These are phyloP conservation scores for Citrus australasica DNA, from an alignment of 345 rosid genomes.

Conservation along the genomic window DNA sequence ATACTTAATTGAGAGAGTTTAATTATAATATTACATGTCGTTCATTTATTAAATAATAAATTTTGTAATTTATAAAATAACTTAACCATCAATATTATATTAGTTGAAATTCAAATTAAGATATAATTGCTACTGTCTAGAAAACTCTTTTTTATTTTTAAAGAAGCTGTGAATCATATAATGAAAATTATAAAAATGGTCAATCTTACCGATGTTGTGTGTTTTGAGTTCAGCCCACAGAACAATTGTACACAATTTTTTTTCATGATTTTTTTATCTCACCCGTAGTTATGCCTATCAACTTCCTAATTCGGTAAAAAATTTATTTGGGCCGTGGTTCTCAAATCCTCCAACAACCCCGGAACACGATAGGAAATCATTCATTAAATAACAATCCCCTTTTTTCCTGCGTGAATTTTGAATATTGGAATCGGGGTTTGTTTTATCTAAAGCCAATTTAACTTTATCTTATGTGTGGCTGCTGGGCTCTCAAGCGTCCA, in stretches of 20 bases:
- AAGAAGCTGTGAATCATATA: too few species aligned
- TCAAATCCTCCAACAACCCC: neutral
- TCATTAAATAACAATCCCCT: neutral
- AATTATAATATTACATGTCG: rapidly evolving
- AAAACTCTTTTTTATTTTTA: too few species aligned
- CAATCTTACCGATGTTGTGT: too few species aligned
- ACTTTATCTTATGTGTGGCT: neutral
- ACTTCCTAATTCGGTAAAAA: neutral
- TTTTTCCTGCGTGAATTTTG: neutral
- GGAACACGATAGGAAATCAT: neutral
- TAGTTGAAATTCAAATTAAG: too few species aligned
- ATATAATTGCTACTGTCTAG: too few species aligned
- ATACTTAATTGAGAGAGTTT: too few species aligned
- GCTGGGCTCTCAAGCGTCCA: neutral
- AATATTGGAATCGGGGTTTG: neutral
- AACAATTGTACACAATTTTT: neutral
- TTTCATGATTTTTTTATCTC: neutral
- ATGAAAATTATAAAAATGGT: too few species aligned
- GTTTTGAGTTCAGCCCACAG: neutral
- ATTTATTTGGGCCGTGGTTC: neutral
- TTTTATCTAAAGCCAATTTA: neutral
- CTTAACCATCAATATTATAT: too few species aligned
- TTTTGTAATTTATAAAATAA: too few species aligned
- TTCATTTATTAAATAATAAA: too few species aligned
- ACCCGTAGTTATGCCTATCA: neutral